Conservation (phyloP, 257 asterid genomes). For the Mitragyna speciosa region DNA sequence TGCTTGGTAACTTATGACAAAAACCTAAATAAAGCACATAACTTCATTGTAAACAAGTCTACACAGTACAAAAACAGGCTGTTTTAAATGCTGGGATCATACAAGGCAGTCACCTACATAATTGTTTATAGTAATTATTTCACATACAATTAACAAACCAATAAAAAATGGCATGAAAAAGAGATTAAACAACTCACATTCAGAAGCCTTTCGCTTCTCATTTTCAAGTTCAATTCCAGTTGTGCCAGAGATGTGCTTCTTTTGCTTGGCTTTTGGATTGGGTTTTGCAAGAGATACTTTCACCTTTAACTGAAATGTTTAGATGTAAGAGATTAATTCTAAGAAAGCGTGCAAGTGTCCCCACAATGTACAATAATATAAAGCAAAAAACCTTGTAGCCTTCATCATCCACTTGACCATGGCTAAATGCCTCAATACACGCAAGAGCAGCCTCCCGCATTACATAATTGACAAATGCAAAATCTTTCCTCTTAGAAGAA, state of each 20-base stretch:
- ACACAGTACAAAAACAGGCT: neutral
- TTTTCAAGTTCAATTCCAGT: conserved; percentile 31
- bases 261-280: conserved; percentile 37
- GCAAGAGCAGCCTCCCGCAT: conserved; percentile 65
- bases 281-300: conserved; percentile 64
- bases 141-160: neutral
- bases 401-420: conserved; percentile 39
- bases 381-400: conserved; percentile 46
- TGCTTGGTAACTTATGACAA: neutral
- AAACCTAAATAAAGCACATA: neutral
- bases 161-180: neutral
- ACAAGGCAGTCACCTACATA: neutral
- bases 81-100: neutral
- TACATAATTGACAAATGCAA: conserved; percentile 59
- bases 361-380: neutral
- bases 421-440: conserved; percentile 55
- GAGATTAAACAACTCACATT: conserved; percentile 32
- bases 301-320: conserved; percentile 46
- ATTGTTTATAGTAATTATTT: neutral
- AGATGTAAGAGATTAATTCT: conserved; percentile 21
- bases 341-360: conserved; percentile 12
- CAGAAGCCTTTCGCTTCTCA: conserved; percentile 31
- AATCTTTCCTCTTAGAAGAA: conserved; percentile 64
- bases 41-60: neutral
- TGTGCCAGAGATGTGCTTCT: conserved; percentile 28